Percentiles rank a stretch among this genome's conserved stretches.
phyloP scores from a whole-genome alignment of 2,329 filamentous ascomycete genomes.

The Lizonia empirigonia region DNA sequence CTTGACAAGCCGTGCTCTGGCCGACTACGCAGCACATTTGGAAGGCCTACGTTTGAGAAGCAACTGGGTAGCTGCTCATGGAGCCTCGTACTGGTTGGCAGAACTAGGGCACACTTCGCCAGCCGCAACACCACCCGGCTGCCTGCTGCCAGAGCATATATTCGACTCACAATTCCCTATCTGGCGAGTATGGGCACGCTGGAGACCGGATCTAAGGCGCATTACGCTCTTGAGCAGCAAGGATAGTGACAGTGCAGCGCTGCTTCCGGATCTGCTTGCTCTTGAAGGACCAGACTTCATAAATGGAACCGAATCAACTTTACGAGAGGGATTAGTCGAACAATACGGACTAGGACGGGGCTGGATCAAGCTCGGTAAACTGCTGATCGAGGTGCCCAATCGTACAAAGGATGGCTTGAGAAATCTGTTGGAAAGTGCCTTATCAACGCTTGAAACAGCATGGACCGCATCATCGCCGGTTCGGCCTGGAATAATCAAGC shows the following conservation, averaged over 20 bases:
- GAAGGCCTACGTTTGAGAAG: conserved; percentile 34
- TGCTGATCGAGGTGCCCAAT: conserved; percentile 31
- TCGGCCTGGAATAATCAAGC: conserved; percentile 9
- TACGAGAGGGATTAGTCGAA: conserved; percentile 32
- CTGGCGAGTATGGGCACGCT: conserved; percentile 41
- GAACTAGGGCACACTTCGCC: conserved; percentile 17
- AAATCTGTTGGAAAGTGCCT: conserved; percentile 20
- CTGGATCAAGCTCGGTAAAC: conserved; percentile 21
- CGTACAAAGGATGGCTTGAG: conserved; percentile 26
- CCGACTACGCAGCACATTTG: conserved; percentile 30
- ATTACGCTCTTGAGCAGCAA: conserved; percentile 22
- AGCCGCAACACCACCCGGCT: conserved; percentile 12
- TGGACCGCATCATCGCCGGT: conserved; percentile 13
- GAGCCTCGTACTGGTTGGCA: conserved; percentile 31
- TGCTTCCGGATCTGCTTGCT: conserved; percentile 31
- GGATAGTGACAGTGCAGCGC: conserved; percentile 16
- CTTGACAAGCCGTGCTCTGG: conserved; percentile 27
- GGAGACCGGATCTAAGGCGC: conserved; percentile 33
- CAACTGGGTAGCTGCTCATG: conserved; percentile 31
- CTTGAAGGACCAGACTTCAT: conserved; percentile 43
- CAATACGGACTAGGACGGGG: conserved; percentile 23
- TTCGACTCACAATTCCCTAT: conserved; percentile 33
- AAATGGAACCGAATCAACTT: conserved; percentile 18
- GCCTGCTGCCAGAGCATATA: conserved; percentile 26
- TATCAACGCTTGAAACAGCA: conserved; percentile 9